Evolutionary conservation across 1,284 basidiomycete species (phyloP), one percentile per base, ranked within the genome.

Genomic region (Coniophora puteana): DNA sequence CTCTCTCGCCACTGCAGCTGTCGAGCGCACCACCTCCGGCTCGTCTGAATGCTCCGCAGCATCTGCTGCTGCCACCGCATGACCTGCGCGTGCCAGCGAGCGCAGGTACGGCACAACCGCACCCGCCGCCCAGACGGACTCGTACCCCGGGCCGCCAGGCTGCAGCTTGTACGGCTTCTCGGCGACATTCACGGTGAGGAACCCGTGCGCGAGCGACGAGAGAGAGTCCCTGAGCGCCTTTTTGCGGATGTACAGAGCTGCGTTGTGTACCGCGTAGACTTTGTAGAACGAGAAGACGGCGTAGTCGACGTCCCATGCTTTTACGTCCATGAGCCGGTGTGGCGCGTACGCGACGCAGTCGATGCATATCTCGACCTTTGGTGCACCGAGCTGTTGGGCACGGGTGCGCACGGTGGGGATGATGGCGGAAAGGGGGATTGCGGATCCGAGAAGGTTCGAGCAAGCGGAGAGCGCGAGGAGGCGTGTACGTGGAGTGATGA

Each of bases 261-360:
- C 79, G 5, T 76, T 72, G 53, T 90, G 88, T 0, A 83, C 79
- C 1, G 83, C 87, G 50, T 89, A 90, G 0, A 89, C 71, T 74
- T 90, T 90, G 68, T 90, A 90, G 48, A 80, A 73, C 2, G 83
- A 79, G 57, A 88, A 83, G 40, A 81, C 76, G 34, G 72, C 76
- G 53, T 80, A 86, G 51, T 90, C 85, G 25, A 86, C 71, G 41
- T 86, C 83, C 87, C 85, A 89, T 33, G 71, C 77, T 46, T 71
- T 72, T 4, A 88, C 85, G 50, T 85, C 76, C 16, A 89, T 75
- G 36, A 65, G 61, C 8, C 84, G 67, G 53, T 90, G 86, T 1
- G 87, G 86, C 4, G 85, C 83, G 51, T 84, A 89, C 3, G 86
- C 85, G 1, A 90, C 88, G 47, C 84, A 87, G 52, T 90, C 88